These are phyloP conservation scores for Bolboschoenoplectus hybrid DNA, from an alignment of 202 grass and related monocot species.

Conservation along the genomic window DNA sequence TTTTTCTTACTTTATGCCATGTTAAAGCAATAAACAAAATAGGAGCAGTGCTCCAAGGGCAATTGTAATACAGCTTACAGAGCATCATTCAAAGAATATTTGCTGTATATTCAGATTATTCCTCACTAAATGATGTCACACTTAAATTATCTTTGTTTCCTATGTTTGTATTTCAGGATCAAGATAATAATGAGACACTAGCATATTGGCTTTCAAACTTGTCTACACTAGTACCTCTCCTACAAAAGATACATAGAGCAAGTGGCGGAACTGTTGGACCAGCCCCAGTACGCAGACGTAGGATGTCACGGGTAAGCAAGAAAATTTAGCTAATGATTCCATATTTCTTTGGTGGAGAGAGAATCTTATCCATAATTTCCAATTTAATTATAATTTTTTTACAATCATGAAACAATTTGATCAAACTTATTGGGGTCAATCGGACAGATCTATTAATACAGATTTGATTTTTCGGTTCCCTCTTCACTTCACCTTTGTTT, in stretches of 20 bases:
- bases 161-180: constrained; percentile 51
- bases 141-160: constrained; percentile 42
- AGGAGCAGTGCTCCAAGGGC: constrained; percentile 12
- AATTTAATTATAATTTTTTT: not conserved
- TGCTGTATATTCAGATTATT: constrained; percentile 27
- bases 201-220: constrained; percentile 88
- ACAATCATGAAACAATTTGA: not conserved
- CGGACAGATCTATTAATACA: not conserved
- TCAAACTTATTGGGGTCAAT: not conserved
- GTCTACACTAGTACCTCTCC: constrained; percentile 74
- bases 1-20: constrained; percentile 31
- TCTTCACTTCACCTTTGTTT: constrained; percentile 48
- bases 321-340: not conserved
- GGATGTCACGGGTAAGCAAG: constrained; percentile 79
- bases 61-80: constrained; percentile 34
- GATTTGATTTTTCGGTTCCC: constrained; percentile 41
- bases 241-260: constrained; percentile 65
- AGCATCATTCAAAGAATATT: constrained; percentile 35
- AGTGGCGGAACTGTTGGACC: constrained; percentile 64
- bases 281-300: constrained; percentile 53
- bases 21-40: not conserved
- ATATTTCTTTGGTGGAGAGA: not conserved
- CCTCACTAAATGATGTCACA: not conserved
- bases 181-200: constrained; percentile 65
- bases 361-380: not conserved